These are phyloP conservation scores for Globisporangium alternatum DNA, from an alignment of 352 stramenopile species.

Conservation along the genomic window DNA sequence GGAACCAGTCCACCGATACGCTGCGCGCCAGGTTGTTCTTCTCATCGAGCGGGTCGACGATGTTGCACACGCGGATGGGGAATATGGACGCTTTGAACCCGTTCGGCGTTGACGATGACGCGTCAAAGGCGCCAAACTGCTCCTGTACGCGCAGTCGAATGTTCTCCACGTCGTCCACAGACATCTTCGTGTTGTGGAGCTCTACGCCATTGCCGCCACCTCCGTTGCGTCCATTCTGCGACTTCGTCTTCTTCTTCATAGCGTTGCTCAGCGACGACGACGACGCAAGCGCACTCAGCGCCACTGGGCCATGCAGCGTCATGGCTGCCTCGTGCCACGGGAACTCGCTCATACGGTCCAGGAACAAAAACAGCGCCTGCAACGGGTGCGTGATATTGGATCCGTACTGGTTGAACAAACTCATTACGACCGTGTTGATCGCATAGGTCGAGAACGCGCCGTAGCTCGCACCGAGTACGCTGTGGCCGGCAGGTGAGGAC, in stretches of 20 bases:
- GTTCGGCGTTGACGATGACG: conserved; percentile 8
- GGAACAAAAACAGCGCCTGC: conserved; percentile 81
- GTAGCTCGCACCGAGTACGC: conserved; percentile 76
- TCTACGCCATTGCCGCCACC: conserved; percentile 8
- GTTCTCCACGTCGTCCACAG: conserved; percentile 41
- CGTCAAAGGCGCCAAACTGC: conserved; percentile 58
- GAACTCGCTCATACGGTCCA: conserved; percentile 83
- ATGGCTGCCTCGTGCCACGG: conserved; percentile 82
- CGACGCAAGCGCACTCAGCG: conserved; percentile 48
- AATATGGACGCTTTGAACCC: conserved; percentile 37
- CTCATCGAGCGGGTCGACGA: conserved; percentile 86
- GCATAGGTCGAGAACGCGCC: conserved; percentile 83
- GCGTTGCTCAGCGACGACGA: conserved; percentile 32
- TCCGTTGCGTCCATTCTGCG: conserved; percentile 5
- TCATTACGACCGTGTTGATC: conserved; percentile 89
- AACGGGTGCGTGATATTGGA: conserved; percentile 69
- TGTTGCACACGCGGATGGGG: conserved; percentile 81
- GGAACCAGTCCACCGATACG: conserved; percentile 69
- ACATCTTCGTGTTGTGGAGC: conserved; percentile 25
- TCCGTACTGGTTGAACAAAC: conserved; percentile 85
- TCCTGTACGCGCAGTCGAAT: conserved; percentile 48
- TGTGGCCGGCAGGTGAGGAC: conserved; percentile 19
- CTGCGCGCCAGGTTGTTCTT: conserved; percentile 86
- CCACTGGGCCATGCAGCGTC: conserved; percentile 71
- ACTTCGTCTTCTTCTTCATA: conserved; percentile 22